Percentiles rank a stretch among this genome's conserved stretches.
These are phyloP conservation scores for Microdochium trichocladiopsis DNA, from an alignment of 2,329 filamentous ascomycete species.

Conservation along the genomic window DNA sequence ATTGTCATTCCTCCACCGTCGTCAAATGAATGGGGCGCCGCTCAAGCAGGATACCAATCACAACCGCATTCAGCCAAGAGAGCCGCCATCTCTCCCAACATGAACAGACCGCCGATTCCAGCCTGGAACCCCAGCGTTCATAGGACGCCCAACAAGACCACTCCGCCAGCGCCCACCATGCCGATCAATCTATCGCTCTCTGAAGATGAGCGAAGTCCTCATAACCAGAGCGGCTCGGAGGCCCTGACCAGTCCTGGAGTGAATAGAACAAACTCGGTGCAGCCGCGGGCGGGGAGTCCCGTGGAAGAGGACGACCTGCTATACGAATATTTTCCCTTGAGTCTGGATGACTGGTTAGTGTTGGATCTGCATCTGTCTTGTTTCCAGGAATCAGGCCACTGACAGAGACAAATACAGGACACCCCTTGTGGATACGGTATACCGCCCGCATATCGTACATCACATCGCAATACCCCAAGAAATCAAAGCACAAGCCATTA, in stretches of 20 bases:
- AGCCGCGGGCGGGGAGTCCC: conserved; percentile 48
- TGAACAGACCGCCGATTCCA: conserved; percentile 46
- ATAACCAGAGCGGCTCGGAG: conserved; percentile 42
- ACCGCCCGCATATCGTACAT: conserved; percentile 88
- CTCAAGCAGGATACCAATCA: conserved; percentile 21
- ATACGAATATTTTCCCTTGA: conserved; percentile 93
- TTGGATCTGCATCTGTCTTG: neutral
- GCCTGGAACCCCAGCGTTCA: conserved; percentile 27
- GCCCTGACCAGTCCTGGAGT: conserved; percentile 38
- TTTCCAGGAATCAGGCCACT: too few relatives aligned
- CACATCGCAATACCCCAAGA: conserved; percentile 69
- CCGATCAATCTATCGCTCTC: conserved; percentile 49
- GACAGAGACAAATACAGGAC: conserved; percentile 41
- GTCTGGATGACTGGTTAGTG: conserved; percentile 72
- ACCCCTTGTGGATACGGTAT: conserved; percentile 83
- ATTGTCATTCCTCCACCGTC: conserved; percentile 15
- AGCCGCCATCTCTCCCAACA: conserved; percentile 42
- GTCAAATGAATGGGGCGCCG: conserved; percentile 36
- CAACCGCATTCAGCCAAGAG: conserved; percentile 42
- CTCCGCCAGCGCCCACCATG: conserved; percentile 16
- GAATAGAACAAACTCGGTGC: conserved; percentile 21
- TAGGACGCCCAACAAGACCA: conserved; percentile 25
- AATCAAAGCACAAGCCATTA: conserved; percentile 60
- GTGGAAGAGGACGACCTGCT: conserved; percentile 74
- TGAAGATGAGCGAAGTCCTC: conserved; percentile 51